Conservation (phyloP, 2,329 filamentous ascomycete genomes). For the Fusarium sarcochroum region DNA sequence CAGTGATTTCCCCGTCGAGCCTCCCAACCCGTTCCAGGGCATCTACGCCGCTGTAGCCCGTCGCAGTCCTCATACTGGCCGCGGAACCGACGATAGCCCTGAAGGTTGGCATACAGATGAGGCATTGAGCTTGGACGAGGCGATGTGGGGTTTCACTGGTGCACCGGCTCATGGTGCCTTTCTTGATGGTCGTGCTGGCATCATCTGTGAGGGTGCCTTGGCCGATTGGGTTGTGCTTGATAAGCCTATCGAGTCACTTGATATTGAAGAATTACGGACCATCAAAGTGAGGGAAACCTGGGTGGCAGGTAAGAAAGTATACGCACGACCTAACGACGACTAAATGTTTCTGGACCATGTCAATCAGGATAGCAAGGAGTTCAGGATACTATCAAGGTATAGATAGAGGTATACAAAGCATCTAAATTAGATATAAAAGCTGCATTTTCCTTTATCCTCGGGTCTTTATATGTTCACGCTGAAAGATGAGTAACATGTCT, state of each 20-base stretch:
- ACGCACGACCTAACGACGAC: constrained; percentile 40
- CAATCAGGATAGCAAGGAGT: constrained; percentile 1
- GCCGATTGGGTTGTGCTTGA: constrained; percentile 82
- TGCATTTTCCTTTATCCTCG: not conserved
- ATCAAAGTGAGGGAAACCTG: constrained; percentile 76
- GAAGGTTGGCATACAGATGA: constrained; percentile 73
- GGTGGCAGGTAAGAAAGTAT: constrained; percentile 71
- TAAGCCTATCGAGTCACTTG: constrained; percentile 64
- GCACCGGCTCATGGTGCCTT: constrained; percentile 72
- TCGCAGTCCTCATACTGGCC: constrained; percentile 69
- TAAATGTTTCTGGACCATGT: not conserved
- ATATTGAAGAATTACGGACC: constrained; percentile 66
- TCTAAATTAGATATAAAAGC: constrained; percentile 12
- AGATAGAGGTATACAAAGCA: not conserved
- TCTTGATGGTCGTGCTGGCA: constrained; percentile 70
- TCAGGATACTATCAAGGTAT: not conserved
- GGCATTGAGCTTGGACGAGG: constrained; percentile 70
- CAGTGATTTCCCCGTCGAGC: constrained; percentile 80
- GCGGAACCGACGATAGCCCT: constrained; percentile 61
- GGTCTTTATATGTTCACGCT: not conserved
- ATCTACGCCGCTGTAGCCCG: constrained; percentile 78
- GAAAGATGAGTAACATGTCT: not conserved
- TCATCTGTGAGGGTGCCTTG: constrained; percentile 71
- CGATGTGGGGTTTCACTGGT: constrained; percentile 72
- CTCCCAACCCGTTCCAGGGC: constrained; percentile 75